Conservation (phyloP, 2,329 filamentous ascomycete genomes). For the Pseudocercospora fijiensis region DNA sequence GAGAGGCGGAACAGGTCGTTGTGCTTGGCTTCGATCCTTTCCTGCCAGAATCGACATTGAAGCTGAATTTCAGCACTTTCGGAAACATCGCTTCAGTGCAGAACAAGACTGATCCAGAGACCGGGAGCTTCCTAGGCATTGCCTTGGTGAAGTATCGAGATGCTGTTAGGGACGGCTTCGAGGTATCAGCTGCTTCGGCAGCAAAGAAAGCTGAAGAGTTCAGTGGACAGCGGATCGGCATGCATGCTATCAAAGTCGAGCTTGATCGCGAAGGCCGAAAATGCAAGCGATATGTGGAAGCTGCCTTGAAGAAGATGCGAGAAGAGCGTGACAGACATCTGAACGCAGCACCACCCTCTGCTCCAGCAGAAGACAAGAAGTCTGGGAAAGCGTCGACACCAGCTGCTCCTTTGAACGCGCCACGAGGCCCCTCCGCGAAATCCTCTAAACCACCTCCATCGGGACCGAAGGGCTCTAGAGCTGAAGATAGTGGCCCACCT, state of each 20-base stretch:
- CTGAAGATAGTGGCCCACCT: constrained; percentile 35
- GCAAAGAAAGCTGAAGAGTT: constrained; percentile 78
- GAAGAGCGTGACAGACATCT: constrained; percentile 55
- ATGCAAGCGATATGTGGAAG: constrained; percentile 75
- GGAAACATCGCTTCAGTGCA: constrained; percentile 87
- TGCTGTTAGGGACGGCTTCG: constrained; percentile 53
- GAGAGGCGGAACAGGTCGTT: constrained; percentile 84
- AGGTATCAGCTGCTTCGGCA: constrained; percentile 71
- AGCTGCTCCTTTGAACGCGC: constrained; percentile 73
- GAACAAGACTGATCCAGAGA: constrained; percentile 93
- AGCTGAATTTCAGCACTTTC: constrained; percentile 73
- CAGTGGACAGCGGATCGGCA: constrained; percentile 76
- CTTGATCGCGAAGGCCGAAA: constrained; percentile 85
- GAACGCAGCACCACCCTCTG: constrained; percentile 37
- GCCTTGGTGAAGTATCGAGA: constrained; percentile 90
- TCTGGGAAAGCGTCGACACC: constrained; percentile 50
- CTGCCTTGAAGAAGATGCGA: constrained; percentile 67
- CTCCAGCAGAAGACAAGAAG: constrained; percentile 34
- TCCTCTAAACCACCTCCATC: constrained; percentile 26
- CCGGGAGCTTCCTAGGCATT: constrained; percentile 89
- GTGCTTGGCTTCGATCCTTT: constrained; percentile 96
- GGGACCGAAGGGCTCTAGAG: constrained; percentile 37
- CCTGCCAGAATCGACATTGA: constrained; percentile 68
- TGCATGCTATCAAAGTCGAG: constrained; percentile 74
- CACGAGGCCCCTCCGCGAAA: constrained; percentile 74